phyloP scores from a whole-genome alignment of 176 grass and related monocot genomes.

The Musa schizocarpa region DNA sequence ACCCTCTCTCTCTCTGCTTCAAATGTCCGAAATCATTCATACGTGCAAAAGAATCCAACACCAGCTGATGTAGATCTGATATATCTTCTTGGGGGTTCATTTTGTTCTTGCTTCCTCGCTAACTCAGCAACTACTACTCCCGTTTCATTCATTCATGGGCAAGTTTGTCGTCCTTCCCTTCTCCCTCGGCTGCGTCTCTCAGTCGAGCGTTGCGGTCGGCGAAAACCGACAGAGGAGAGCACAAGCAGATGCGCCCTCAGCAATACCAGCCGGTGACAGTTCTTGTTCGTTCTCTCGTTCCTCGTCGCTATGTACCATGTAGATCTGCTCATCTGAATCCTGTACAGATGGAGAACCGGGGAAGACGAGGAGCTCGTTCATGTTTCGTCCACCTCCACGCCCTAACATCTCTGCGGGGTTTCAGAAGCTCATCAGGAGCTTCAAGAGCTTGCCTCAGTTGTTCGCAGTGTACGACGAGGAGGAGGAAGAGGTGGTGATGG shows the following conservation, averaged over 20 bases:
- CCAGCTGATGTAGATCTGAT: background rate
- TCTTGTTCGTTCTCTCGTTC: background rate
- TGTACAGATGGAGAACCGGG: background rate
- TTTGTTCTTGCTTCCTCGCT: background rate
- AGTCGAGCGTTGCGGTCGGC: conserved; percentile 60
- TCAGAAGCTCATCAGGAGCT: conserved; percentile 45
- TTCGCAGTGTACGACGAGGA: conserved; percentile 52
- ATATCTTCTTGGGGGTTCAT: background rate
- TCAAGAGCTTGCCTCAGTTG: conserved; percentile 69
- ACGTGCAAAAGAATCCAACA: background rate
- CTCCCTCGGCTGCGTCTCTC: conserved; percentile 54
- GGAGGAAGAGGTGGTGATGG: conserved; percentile 63
- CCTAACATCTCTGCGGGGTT: conserved; percentile 24
- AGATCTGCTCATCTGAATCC: background rate
- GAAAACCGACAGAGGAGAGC: conserved; percentile 7
- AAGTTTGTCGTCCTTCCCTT: conserved; percentile 76
- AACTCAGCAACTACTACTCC: background rate
- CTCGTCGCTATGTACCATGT: background rate
- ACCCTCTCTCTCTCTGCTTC: background rate
- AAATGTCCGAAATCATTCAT: background rate
- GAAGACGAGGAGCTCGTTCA: background rate
- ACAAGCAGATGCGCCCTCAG: background rate
- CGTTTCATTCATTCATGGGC: conserved; percentile 34
- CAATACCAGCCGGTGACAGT: background rate
- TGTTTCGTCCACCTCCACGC: background rate